phyloP scores from a whole-genome alignment of 2,329 filamentous ascomycete genomes.

The Fonsecaea multimorphosa region DNA sequence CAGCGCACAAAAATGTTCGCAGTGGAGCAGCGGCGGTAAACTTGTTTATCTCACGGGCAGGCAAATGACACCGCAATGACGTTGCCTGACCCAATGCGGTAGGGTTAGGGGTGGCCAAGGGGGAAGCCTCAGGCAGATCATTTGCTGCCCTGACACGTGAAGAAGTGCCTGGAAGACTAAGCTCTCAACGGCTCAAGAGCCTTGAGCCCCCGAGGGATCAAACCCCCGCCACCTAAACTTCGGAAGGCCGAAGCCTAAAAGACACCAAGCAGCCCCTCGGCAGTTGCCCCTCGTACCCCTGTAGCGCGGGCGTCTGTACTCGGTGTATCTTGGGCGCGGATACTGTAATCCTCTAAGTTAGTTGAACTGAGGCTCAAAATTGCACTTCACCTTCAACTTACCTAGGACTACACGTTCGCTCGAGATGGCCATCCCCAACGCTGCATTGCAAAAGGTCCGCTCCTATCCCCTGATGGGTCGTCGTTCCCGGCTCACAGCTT shows the following conservation, averaged over 20 bases:
- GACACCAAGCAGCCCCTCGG: not conserved
- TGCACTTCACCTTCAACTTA: not conserved
- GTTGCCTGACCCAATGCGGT: slow-evolving; percentile 1
- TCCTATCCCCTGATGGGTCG: slow-evolving; percentile 3
- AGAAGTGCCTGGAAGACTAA: not conserved
- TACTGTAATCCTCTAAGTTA: slow-evolving; percentile 1
- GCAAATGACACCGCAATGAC: slow-evolving; percentile 16
- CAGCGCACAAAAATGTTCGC: slow-evolving; percentile 5
- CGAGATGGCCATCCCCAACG: slow-evolving; percentile 89
- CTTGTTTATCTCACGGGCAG: not conserved
- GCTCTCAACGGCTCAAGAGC: not conserved
- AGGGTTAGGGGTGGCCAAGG: not conserved
- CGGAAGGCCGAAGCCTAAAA: not conserved
- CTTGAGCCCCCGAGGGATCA: not conserved
- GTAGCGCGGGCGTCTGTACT: not conserved
- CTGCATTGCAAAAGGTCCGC: slow-evolving; percentile 87
- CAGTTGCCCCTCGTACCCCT: not conserved
- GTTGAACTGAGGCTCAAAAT: slow-evolving; percentile 16
- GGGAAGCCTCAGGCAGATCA: slow-evolving; percentile 10
- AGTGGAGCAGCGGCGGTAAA: slow-evolving; percentile 2
- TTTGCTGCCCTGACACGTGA: slow-evolving; percentile 15
- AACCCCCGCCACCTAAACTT: not conserved
- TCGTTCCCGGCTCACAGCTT: slow-evolving; percentile 30
- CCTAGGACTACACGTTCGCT: not conserved
- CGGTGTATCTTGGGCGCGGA: not conserved